Base-by-base conservation (phyloP, 305 asterid genomes). In the Solanum hybrid region DNA sequence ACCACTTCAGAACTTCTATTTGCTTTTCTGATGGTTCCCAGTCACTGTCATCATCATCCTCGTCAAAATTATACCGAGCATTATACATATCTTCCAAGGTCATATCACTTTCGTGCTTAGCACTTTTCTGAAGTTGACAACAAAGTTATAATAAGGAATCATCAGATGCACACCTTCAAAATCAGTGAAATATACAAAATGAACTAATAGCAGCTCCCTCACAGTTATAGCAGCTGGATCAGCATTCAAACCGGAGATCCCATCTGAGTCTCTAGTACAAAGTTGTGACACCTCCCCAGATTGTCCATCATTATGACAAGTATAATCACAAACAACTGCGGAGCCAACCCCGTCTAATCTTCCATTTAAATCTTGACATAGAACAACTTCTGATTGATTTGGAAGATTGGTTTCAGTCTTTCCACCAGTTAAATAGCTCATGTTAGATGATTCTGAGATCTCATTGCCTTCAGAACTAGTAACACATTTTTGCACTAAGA, bases 1-100 rank as follows among this genome's bases (percentile, higher is more conserved):
- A 96, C 99, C 99, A 97, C 93, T 93, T 96, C 32, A 91, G 76
- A 84, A 94, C 89, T 91, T 93, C 93, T 22, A 91, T 60, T 86
- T 90, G 93, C 77, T 88, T 91, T 26, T 91, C 91, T 13, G 92
- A 46, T 60, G 99, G 98, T 69, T 96, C 98, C 99, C 98, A 97
- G 90, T 97, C 98, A 87, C 98, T 94, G 93, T 97, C 98, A 66
- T 95, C 98, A 85, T 97, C 98, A 11, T 94, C 98, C n/a, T 95
- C 96, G 76, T 92, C 96, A 35, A 92, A 92, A 78, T 90, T 96
- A 85, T 92, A 95, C 24, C 86, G 93, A 82, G 85, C 90, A 92
- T 90, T 92, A 91, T 94, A 97, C 95, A 95, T 91, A 81, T 96
- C 98, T 90, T 96, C 98, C 51, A 96, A 89, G 89, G 95, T 91